phyloP scores from a whole-genome alignment of 768 basidiomycete species.

The Rhodotorula kratochvilovae region DNA sequence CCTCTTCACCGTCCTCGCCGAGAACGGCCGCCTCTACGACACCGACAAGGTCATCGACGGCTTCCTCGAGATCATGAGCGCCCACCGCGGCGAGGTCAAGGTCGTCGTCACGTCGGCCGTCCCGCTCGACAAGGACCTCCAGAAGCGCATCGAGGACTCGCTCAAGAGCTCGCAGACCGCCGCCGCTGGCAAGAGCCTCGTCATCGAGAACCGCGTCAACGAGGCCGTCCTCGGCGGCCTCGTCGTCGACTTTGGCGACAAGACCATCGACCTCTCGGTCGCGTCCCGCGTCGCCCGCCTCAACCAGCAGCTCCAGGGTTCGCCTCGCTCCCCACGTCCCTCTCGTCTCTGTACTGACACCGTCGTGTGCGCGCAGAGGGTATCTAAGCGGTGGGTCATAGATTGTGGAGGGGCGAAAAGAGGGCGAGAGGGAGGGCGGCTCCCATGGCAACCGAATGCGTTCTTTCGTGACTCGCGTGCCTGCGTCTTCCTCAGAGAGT shows the following conservation, averaged over 20 bases:
- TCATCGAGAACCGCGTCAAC: constrained; percentile 93
- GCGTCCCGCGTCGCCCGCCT: constrained; percentile 90
- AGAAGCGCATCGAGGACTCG: constrained; percentile 71
- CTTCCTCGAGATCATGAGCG: constrained; percentile 80
- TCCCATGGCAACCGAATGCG: neutral
- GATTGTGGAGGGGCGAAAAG: neutral
- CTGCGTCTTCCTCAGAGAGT: too few relatives aligned
- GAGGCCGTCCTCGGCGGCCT: constrained; percentile 84
- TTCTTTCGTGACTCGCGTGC: neutral
- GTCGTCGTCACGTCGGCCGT: constrained; percentile 68
- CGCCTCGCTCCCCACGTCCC: neutral
- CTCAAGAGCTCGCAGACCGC: constrained; percentile 83
- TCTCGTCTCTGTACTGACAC: neutral
- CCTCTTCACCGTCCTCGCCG: constrained; percentile 78
- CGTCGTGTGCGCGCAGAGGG: constrained; percentile 15
- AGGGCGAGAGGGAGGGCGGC: neutral
- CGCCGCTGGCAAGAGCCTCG: constrained; percentile 78
- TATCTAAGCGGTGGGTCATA: constrained; percentile 12
- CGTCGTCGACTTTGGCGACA: constrained; percentile 95
- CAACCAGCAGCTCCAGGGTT: constrained; percentile 70
- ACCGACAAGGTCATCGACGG: constrained; percentile 80
- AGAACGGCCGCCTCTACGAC: constrained; percentile 86
- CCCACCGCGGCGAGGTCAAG: constrained; percentile 87
- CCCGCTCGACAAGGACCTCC: constrained; percentile 70
- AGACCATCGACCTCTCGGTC: constrained; percentile 93